Conservation (phyloP, 768 basidiomycete genomes). For the Panaeolus cyanescens region DNA sequence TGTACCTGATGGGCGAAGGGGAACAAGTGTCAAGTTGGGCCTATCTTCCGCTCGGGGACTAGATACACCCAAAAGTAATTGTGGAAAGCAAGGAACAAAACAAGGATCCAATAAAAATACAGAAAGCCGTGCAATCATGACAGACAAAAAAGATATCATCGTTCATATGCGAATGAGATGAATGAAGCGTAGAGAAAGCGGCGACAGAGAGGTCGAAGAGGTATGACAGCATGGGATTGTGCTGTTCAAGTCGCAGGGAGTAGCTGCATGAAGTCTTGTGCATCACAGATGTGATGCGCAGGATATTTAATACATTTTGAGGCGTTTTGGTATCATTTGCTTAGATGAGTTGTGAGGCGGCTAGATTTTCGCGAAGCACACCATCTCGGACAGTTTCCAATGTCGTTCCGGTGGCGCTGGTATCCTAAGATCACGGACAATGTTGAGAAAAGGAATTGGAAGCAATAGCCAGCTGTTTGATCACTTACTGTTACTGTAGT, state of each 20-base stretch:
- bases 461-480: constrained; percentile 18
- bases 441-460: background rate
- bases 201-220: background rate
- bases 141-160: background rate
- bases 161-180: background rate
- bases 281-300: background rate
- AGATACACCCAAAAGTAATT: background rate
- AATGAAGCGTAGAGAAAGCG: background rate
- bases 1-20: background rate
- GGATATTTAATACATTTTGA: background rate
- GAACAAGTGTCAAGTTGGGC: background rate
- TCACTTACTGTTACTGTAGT: constrained; percentile 64
- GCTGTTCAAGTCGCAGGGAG: background rate
- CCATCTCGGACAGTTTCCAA: constrained; percentile 65
- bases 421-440: constrained; percentile 45
- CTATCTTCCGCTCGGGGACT: background rate
- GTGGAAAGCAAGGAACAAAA: background rate
- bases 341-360: constrained; percentile 53
- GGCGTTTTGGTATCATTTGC: constrained; percentile 3
- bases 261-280: background rate
- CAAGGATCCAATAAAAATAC: background rate
- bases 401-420: constrained; percentile 60
- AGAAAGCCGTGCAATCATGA: background rate
- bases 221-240: constrained; percentile 3
- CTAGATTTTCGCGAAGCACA: constrained; percentile 59